Percentiles rank a stretch among this genome's conserved stretches.
phyloP scores from a whole-genome alignment of 2,329 filamentous ascomycete species.

The Cladosporium sphaerospermum region DNA sequence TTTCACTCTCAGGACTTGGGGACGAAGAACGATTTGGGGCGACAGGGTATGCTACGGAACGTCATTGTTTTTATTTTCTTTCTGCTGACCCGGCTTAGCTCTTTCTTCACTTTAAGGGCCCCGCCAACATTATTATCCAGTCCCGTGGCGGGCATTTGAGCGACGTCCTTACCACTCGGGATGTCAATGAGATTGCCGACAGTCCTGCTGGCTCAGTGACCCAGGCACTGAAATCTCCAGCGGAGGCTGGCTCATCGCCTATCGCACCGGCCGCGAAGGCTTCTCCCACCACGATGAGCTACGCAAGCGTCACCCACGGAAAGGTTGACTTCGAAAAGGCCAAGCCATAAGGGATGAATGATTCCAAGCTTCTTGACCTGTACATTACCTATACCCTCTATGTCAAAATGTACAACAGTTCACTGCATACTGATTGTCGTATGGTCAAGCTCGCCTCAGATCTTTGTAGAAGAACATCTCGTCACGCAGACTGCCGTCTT shows the following conservation, averaged over 20 bases:
- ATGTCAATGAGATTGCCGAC: slow-evolving; percentile 88
- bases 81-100: slow-evolving; percentile 40
- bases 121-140: slow-evolving; percentile 78
- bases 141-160: slow-evolving; percentile 73
- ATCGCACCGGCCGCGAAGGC: slow-evolving; percentile 16
- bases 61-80: neutral
- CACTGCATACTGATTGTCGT: neutral
- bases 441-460: slow-evolving; percentile 27
- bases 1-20: slow-evolving; percentile 67
- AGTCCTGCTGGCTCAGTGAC: slow-evolving; percentile 65
- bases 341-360: neutral
- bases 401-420: slow-evolving; percentile 11
- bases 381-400: slow-evolving; percentile 12
- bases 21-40: slow-evolving; percentile 82
- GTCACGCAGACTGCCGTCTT: slow-evolving; percentile 43
- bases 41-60: slow-evolving; percentile 55
- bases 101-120: slow-evolving; percentile 85
- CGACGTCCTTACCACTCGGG: slow-evolving; percentile 68
- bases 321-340: slow-evolving; percentile 28
- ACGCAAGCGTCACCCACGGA: slow-evolving; percentile 29
- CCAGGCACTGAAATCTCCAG: slow-evolving; percentile 40
- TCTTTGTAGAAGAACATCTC: slow-evolving; percentile 57
- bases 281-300: slow-evolving; percentile 27
- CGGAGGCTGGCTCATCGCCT: slow-evolving; percentile 22
- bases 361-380: neutral